Base-by-base conservation (phyloP, 2,329 filamentous ascomycete genomes). In the Calonectria pteridis region DNA sequence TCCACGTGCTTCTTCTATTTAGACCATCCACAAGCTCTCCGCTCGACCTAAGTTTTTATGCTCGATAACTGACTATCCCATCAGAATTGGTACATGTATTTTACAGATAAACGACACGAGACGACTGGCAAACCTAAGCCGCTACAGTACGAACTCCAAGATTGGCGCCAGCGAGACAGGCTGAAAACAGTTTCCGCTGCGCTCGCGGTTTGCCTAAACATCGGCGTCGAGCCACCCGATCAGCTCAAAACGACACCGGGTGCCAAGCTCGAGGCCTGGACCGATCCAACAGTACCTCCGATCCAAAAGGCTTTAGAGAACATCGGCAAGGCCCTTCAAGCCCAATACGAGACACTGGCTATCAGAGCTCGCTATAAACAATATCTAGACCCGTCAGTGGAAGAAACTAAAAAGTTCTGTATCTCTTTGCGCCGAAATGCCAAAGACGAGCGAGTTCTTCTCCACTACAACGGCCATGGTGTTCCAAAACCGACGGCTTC, bases 81-180 rank as follows among this genome's bases (percentile, higher is more conserved):
- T 33, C 84, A 98, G 94, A 97, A 95, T 78, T 99, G 98, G 92
- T 98, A 98, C 88, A 98, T 98, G 96, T 99, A 99, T 86, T 99
- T 94, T 85, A 98, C 96, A 76, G 97, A 99, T 85, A 98, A 98
- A 85, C 93, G 96, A 67, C 97, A 99, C 85, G 97, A 98, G 83
- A 97, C 95, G 28, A 96, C 95, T 43, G 97, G 95, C 28, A 95
- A 96, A 78, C 95, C 95, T 20, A 95, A 95, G 82, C 90, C 91
- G 67, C 89, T 89, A 23, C 84, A 86, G 31, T 91, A 91, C 77
- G 88, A 92, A 75, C 87, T 98, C 7, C 94, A 98, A 82, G 97
- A 98, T 83, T 99, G 97, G 97, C 94, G 97, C 72, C 98, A 98
- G 94, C 93, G 95, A 78, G 97, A 99, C 84, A 91, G 97, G 18